Percentiles rank a stretch among this genome's conserved stretches.
phyloP scores from a whole-genome alignment of 2,329 filamentous ascomycete species.

The Alternaria metachromatica region DNA sequence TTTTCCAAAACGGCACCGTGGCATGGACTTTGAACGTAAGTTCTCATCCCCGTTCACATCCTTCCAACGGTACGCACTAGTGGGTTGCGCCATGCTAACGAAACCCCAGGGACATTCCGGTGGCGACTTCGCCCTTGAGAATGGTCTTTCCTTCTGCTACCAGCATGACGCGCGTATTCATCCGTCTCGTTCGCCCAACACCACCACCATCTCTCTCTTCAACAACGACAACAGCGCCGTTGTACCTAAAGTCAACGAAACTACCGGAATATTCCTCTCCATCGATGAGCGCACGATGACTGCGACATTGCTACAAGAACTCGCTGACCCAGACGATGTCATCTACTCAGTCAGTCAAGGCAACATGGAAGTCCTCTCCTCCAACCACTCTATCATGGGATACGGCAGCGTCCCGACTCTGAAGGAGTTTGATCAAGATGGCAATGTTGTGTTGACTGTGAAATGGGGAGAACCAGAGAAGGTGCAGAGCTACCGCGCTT shows the following conservation, averaged over 20 bases:
- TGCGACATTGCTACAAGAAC: conserved; percentile 3
- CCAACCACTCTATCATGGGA: conserved; percentile 5
- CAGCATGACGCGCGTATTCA: conserved; percentile 17
- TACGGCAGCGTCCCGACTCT: conserved; percentile 10
- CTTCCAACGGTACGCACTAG: background rate
- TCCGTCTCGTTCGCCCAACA: background rate
- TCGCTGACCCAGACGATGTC: background rate
- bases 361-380: conserved; percentile 2
- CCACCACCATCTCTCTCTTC: conserved; percentile 3
- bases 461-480: conserved; percentile 5
- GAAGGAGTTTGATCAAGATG: conserved; percentile 11
- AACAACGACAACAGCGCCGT: conserved; percentile 6
- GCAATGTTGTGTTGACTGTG: conserved; percentile 6
- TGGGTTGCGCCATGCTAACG: background rate
- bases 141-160: conserved; percentile 13
- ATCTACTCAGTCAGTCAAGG: conserved; percentile 3
- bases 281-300: conserved; percentile 9
- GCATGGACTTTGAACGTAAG: conserved; percentile 4
- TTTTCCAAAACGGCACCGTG: background rate
- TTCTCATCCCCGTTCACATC: background rate
- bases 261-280: conserved; percentile 6
- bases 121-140: conserved; percentile 10
- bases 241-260: background rate
- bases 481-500: conserved; percentile 14
- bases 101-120: conserved; percentile 1